Evolutionary conservation across 805 yeast species (phyloP).

Genomic region (Debaryomyces prosopidis): DNA sequence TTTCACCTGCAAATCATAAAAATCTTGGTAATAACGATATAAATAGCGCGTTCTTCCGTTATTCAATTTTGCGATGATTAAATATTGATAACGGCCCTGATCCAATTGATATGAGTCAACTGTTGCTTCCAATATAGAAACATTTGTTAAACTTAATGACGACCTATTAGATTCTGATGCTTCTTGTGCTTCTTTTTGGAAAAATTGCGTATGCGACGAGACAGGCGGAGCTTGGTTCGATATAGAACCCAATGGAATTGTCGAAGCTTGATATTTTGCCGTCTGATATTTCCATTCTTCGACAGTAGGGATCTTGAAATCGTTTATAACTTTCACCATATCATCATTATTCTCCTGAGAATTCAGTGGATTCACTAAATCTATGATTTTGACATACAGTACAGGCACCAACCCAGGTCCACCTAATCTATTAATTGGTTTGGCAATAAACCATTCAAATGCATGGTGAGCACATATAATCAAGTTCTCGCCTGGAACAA

Average conservation of each 20-base stretch:
- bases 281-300: constrained; percentile 94
- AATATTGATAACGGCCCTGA: constrained; percentile 87
- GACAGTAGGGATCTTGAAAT: constrained; percentile 81
- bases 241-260: constrained; percentile 66
- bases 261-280: constrained; percentile 89
- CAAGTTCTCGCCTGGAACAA: constrained; percentile 81
- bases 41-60: constrained; percentile 70
- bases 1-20: constrained; percentile 87
- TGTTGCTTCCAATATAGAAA: constrained; percentile 57
- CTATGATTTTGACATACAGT: constrained; percentile 82
- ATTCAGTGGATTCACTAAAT: constrained; percentile 48
- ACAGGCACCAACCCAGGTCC: constrained; percentile 98
- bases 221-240: constrained; percentile 30
- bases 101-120: constrained; percentile 81
- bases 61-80: constrained; percentile 64
- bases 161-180: constrained; percentile 24
- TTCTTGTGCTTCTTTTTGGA: constrained; percentile 20
- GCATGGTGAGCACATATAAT: constrained; percentile 96
- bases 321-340: constrained; percentile 51
- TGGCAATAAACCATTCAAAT: constrained; percentile 97
- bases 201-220: constrained; percentile 39
- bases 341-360: constrained; percentile 46
- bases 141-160: constrained; percentile 30
- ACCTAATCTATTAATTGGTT: constrained; percentile 90
- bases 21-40: constrained; percentile 92